Evolutionary conservation across 2,329 filamentous ascomycete species (phyloP).

Genomic region (Nectriaceae sp.): DNA sequence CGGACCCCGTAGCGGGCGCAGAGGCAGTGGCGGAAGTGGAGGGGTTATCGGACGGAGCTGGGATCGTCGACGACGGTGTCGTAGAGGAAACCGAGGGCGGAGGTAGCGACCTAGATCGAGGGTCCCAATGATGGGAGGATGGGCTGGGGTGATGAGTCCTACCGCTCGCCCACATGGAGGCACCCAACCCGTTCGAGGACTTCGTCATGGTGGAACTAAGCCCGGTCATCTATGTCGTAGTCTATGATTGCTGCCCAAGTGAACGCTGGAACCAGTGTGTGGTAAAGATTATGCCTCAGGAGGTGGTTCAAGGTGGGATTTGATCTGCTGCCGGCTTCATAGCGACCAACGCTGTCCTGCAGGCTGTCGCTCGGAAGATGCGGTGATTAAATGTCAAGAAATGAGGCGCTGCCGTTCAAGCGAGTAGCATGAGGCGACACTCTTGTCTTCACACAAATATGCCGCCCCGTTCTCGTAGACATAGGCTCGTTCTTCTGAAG

Average conservation of each 20-base stretch:
- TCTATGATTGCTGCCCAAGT: too few relatives aligned
- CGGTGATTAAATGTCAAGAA: too few relatives aligned
- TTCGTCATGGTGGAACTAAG: conserved; percentile 16
- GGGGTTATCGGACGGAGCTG: not conserved
- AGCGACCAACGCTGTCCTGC: not conserved
- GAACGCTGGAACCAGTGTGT: too few relatives aligned
- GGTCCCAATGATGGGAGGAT: conserved; percentile 11
- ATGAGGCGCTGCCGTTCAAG: too few relatives aligned
- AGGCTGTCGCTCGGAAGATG: too few relatives aligned
- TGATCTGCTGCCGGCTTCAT: not conserved
- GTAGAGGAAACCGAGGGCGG: not conserved
- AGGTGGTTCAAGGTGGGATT: not conserved
- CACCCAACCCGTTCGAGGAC: conserved; percentile 16
- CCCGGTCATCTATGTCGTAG: too few relatives aligned
- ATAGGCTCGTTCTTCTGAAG: too few relatives aligned
- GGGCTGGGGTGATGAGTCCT: conserved; percentile 8
- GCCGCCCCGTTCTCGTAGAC: too few relatives aligned
- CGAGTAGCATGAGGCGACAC: too few relatives aligned
- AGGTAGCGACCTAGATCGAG: conserved; percentile 13
- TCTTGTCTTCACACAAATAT: too few relatives aligned
- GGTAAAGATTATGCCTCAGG: not conserved
- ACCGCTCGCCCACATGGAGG: conserved; percentile 28
- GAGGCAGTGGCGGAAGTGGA: not conserved
- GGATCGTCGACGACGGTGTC: not conserved
- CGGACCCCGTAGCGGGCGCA: not conserved